Evolutionary conservation across 768 basidiomycete species (phyloP).

Genomic region (Russula compacta): DNA sequence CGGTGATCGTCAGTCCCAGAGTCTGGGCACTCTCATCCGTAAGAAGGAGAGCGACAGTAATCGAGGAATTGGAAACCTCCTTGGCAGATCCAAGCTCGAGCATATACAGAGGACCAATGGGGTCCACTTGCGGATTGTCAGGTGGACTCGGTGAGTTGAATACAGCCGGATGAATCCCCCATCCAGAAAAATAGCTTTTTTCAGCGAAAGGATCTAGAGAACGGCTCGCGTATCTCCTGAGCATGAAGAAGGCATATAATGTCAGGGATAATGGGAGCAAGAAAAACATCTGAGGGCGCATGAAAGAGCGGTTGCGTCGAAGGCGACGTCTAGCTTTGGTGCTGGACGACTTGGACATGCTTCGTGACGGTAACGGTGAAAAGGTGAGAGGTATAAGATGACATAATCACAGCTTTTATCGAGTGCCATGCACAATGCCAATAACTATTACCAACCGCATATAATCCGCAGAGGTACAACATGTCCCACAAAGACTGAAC

Average conservation of each 20-base stretch:
- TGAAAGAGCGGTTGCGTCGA: not conserved
- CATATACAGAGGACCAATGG: constrained; percentile 11
- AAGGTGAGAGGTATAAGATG: not conserved
- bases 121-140: not conserved
- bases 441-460: not conserved
- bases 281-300: not conserved
- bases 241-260: not conserved
- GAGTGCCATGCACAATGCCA: not conserved
- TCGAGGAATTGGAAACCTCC: constrained; percentile 2
- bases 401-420: not conserved
- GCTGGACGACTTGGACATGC: constrained; percentile 3
- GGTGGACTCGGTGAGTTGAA: not conserved
- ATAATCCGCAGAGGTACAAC: not conserved
- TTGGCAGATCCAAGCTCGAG: constrained; percentile 16
- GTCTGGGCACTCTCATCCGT: not conserved
- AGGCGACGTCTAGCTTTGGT: not conserved
- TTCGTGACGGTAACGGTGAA: not conserved
- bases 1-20: not conserved
- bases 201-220: not conserved
- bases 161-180: not conserved
- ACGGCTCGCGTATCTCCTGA: not conserved
- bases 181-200: constrained; percentile 1
- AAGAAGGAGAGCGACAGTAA: constrained; percentile 5
- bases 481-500: not conserved
- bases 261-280: not conserved